Percentiles rank a stretch among this genome's conserved stretches.
These are phyloP conservation scores for Teratosphaeria zuluensis DNA, from an alignment of 2,329 filamentous ascomycete species.

Conservation along the genomic window DNA sequence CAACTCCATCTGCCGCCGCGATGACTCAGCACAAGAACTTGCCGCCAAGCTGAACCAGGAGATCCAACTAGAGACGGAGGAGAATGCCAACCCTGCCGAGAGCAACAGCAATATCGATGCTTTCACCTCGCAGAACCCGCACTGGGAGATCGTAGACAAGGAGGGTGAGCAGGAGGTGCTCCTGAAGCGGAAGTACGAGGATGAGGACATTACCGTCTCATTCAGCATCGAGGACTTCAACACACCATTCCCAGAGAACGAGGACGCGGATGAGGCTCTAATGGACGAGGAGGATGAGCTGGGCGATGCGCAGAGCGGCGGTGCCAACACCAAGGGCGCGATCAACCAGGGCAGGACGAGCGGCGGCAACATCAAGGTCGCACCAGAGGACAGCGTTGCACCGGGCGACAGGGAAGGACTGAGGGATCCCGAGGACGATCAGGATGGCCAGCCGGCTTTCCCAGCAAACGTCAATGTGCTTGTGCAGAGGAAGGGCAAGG, in stretches of 20 bases:
- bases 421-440: slow-evolving; percentile 43
- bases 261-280: slow-evolving; percentile 37
- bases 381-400: slow-evolving; percentile 47
- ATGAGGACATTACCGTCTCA: slow-evolving; percentile 76
- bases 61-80: slow-evolving; percentile 72
- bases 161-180: slow-evolving; percentile 80
- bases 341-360: slow-evolving; percentile 45
- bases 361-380: slow-evolving; percentile 44
- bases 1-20: slow-evolving; percentile 30
- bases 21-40: slow-evolving; percentile 64
- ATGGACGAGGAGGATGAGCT: slow-evolving; percentile 29
- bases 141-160: slow-evolving; percentile 66
- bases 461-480: slow-evolving; percentile 78
- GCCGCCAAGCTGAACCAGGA: slow-evolving; percentile 77
- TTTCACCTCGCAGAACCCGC: slow-evolving; percentile 68
- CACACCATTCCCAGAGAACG: slow-evolving; percentile 43
- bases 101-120: slow-evolving; percentile 59
- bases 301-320: slow-evolving; percentile 42
- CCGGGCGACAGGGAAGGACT: slow-evolving; percentile 49
- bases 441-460: slow-evolving; percentile 52
- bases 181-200: slow-evolving; percentile 70
- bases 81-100: slow-evolving; percentile 48
- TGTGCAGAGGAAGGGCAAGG: slow-evolving; percentile 72
- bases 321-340: slow-evolving; percentile 46
- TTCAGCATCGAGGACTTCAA: slow-evolving; percentile 77